Conservation (phyloP, 192 early-diverging fungal species). For the Jimgerdemannia flammicorona region DNA sequence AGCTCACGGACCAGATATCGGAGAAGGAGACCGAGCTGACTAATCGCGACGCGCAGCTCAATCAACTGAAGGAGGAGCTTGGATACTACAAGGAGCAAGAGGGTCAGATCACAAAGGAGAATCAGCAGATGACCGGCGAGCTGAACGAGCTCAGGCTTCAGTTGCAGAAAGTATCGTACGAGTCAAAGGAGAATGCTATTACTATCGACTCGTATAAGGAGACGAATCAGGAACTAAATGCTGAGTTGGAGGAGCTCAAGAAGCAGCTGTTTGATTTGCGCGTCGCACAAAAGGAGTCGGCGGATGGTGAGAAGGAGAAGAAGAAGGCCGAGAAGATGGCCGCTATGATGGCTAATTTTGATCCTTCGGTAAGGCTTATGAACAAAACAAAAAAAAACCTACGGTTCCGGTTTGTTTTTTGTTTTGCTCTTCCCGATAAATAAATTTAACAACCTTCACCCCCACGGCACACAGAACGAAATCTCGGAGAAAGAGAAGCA, state of each 20-base stretch:
- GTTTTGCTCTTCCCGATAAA: too few relatives aligned
- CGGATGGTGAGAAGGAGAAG: slow-evolving; percentile 68
- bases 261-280: slow-evolving; percentile 54
- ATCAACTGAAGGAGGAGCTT: slow-evolving; percentile 72
- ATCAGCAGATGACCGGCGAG: slow-evolving; percentile 67
- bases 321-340: slow-evolving; percentile 82
- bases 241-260: slow-evolving; percentile 75
- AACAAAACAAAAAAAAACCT: too few relatives aligned
- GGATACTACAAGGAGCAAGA: slow-evolving; percentile 62
- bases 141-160: slow-evolving; percentile 78
- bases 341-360: slow-evolving; percentile 78
- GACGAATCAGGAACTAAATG: slow-evolving; percentile 70
- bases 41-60: slow-evolving; percentile 49
- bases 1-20: slow-evolving; percentile 88
- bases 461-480: slow-evolving; percentile 28
- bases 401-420: too few relatives aligned
- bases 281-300: slow-evolving; percentile 42
- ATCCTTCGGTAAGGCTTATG: slow-evolving; percentile 53
- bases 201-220: slow-evolving; percentile 89
- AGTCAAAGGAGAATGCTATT: slow-evolving; percentile 84
- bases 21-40: slow-evolving; percentile 88
- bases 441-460: background rate
- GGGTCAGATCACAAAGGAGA: slow-evolving; percentile 50
- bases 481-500: slow-evolving; percentile 76
- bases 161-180: slow-evolving; percentile 86